These are phyloP conservation scores for Lagerstroemia speciosa DNA, from an alignment of 345 rosid species.

Conservation along the genomic window DNA sequence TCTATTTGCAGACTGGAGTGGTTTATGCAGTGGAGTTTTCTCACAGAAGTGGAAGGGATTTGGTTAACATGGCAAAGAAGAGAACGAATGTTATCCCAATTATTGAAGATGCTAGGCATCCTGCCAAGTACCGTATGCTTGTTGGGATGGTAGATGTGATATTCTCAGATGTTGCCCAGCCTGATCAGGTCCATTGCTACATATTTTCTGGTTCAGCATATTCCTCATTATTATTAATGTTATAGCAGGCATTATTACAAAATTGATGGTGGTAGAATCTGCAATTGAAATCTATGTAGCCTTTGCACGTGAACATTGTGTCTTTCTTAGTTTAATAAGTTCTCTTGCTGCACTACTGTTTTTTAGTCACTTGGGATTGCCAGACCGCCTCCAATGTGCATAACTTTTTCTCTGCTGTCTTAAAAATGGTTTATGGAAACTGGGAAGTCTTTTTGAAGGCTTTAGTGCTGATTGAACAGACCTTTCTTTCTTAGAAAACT, in stretches of 20 bases:
- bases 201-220: neutral
- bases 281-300: neutral
- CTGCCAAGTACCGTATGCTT: conserved; percentile 94
- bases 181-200: conserved; percentile 76
- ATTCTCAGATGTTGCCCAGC: conserved; percentile 99
- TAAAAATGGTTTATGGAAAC: neutral
- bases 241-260: neutral
- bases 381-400: neutral
- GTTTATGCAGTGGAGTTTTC: conserved; percentile 98
- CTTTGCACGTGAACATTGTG: neutral
- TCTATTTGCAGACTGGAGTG: conserved; percentile 49
- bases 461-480: neutral
- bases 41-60: conserved; percentile 90
- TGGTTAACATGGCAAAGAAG: conserved; percentile 99
- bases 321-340: neutral
- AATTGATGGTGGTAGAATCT: neutral
- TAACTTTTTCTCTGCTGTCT: neutral
- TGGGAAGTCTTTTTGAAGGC: neutral
- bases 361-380: no score
- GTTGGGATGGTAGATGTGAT: conserved; percentile 99
- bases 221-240: no score
- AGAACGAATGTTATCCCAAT: conserved; percentile 88
- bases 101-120: conserved; percentile 98
- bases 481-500: neutral
- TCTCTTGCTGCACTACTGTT: neutral